Base-by-base conservation (phyloP, 31 red algal species). In the Asparagopsis taxiformis region DNA sequence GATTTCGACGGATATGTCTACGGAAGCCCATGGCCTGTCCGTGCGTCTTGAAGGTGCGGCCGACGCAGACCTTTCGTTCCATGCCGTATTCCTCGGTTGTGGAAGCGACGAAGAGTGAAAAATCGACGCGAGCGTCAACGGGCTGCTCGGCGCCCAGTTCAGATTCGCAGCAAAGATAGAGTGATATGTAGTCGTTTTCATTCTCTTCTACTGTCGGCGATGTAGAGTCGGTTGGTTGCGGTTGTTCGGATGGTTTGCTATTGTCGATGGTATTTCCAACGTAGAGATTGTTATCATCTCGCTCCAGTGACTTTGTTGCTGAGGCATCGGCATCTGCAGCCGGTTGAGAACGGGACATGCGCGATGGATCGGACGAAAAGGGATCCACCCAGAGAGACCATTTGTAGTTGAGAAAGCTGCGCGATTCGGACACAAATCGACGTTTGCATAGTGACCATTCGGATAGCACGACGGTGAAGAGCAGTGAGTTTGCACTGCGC, bases 1-100 rank as follows among this genome's bases (percentile, higher is more conserved):
- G 61, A 24, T 52, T 72, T 29, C 84, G 72, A 6, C 74, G 72
- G 16, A 73, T 88, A 55, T 88, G 84, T 7, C 72, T 36, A 22
- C 84, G 84, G 62, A 88, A 88, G 9, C 84, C 84, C 73, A 79
- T 78, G 26, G 84, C 84, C 64, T 88, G 84, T 11, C 84, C 84
- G 56, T 76, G 62, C 19, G 31, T 72, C 29, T 65, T 49, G 50
- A 78, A 88, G 9, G 54, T 65, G n/a, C 74, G 51, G 17, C 65
- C 84, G 15, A 79, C 44, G 49, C 84, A 88, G 5, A 88, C 57
- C 36, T 88, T 88, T 26, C 84, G 62, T 34, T 88, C 84, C 84
- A 88, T 88, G 38, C 72, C 84, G 33, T 72, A 88, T 65, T 79
- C 84, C 65, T 88, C 84, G 31, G 66, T 51, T 17, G 62, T 33